Percentiles rank a stretch among this genome's conserved stretches.
Conservation (phyloP, 176 grass and related monocot species). For the Carex cristatella region DNA sequence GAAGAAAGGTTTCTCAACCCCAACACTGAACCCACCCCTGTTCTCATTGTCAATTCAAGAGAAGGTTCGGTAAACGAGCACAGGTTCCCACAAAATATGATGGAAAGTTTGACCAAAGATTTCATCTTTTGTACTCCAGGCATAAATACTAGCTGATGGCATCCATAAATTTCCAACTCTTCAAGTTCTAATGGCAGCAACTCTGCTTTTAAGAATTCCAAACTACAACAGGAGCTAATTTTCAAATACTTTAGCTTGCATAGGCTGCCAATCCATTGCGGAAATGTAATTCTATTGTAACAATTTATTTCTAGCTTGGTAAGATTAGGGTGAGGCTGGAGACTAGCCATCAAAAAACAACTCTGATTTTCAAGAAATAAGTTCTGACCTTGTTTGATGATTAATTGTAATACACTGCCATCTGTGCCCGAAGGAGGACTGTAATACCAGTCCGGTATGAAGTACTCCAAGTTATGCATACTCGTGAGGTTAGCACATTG, state of each 20-base stretch:
- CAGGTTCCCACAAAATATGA: not conserved
- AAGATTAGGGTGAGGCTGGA: not conserved
- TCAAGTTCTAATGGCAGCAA: not conserved
- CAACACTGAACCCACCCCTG: no score
- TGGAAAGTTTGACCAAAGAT: not conserved
- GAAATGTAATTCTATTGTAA: not conserved
- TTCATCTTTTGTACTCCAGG: not conserved
- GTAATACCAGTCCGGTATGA: not conserved
- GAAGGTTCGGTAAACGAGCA: no score
- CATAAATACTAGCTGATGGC: not conserved
- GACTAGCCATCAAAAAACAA: not conserved
- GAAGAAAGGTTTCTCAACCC: no score
- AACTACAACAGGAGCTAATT: not conserved
- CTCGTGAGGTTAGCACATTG: not conserved
- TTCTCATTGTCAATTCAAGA: no score
- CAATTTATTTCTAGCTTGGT: not conserved
- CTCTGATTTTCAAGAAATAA: not conserved
- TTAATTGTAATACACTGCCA: not conserved
- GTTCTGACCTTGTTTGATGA: not conserved
- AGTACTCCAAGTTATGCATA: not conserved
- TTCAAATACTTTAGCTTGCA: not conserved
- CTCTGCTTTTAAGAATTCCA: not conserved
- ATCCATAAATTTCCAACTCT: not conserved
- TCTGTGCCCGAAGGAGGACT: no score
- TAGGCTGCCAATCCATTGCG: not conserved